These are phyloP conservation scores for Tetrahymena malaccensis DNA, from an alignment of 73 alveolate species.

Conservation along the genomic window DNA sequence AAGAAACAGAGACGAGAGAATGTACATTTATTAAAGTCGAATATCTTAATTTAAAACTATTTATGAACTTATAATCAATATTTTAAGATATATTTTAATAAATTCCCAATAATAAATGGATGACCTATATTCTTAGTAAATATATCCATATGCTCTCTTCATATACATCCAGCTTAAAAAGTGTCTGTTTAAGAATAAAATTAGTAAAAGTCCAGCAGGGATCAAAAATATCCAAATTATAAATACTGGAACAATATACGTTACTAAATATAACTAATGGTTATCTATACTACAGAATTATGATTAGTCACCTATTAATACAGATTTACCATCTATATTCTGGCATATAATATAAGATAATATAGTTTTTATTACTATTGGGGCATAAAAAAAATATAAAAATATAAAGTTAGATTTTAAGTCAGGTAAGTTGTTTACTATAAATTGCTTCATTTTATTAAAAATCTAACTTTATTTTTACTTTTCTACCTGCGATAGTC, in stretches of 20 bases:
- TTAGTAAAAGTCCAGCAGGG: not conserved
- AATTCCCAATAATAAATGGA: not conserved
- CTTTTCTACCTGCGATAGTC: not conserved
- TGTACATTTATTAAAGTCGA: not conserved
- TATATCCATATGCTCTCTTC: not conserved
- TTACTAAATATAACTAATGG: not conserved
- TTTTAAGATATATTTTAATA: not conserved
- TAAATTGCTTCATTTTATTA: not conserved
- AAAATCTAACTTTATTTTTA: not conserved
- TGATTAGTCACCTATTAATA: not conserved
- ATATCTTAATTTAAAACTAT: not conserved
- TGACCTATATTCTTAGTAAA: not conserved
- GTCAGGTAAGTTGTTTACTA: not conserved
- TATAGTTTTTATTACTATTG: not conserved
- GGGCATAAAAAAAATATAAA: not conserved
- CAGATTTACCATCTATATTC: not conserved
- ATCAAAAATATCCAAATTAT: not conserved
- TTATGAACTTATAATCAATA: not conserved
- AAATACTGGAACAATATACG: not conserved
- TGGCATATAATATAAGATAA: not conserved
- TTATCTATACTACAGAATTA: not conserved
- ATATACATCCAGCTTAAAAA: not conserved
- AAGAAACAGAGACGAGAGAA: not conserved
- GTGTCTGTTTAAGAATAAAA: not conserved
- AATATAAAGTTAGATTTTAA: not conserved